These are phyloP conservation scores for Microsporum canis DNA, from an alignment of 2,329 filamentous ascomycete genomes.

Conservation along the genomic window DNA sequence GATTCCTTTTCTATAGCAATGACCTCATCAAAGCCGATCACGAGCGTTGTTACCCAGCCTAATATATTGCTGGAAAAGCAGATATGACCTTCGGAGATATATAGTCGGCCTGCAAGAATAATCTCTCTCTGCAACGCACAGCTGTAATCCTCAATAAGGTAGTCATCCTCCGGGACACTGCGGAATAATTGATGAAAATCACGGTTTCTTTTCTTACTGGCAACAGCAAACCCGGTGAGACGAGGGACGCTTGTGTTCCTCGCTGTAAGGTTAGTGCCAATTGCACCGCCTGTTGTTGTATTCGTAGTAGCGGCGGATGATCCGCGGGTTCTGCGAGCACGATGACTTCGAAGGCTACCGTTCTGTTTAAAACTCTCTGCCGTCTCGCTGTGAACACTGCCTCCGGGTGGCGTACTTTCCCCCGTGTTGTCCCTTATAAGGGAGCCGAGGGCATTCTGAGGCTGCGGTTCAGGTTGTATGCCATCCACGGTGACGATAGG, in stretches of 20 bases:
- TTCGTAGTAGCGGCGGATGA: constrained; percentile 65
- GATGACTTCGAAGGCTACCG: constrained; percentile 56
- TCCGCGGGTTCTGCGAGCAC: constrained; percentile 62
- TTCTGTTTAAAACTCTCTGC: constrained; percentile 47
- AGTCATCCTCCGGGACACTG: constrained; percentile 95
- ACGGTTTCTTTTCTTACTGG: constrained; percentile 87
- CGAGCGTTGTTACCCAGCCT: constrained; percentile 92
- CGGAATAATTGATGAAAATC: constrained; percentile 92
- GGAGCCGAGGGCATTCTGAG: constrained; percentile 16
- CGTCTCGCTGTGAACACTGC: constrained; percentile 54
- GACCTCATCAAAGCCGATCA: constrained; percentile 97
- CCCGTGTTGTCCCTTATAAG: constrained; percentile 31
- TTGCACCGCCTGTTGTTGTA: constrained; percentile 59
- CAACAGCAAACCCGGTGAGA: constrained; percentile 88
- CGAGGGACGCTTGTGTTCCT: constrained; percentile 54
- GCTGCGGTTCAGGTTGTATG: constrained; percentile 22
- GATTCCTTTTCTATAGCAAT: constrained; percentile 94
- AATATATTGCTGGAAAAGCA: constrained; percentile 99
- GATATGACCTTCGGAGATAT: constrained; percentile 92
- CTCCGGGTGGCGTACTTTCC: constrained; percentile 54
- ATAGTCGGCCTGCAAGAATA: constrained; percentile 80
- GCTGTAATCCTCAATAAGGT: constrained; percentile 96
- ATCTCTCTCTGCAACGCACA: constrained; percentile 94
- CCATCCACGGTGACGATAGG: constrained; percentile 27
- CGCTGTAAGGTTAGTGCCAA: constrained; percentile 55